phyloP scores from a whole-genome alignment of 2,329 filamentous ascomycete genomes.

The Apiospora hydei region DNA sequence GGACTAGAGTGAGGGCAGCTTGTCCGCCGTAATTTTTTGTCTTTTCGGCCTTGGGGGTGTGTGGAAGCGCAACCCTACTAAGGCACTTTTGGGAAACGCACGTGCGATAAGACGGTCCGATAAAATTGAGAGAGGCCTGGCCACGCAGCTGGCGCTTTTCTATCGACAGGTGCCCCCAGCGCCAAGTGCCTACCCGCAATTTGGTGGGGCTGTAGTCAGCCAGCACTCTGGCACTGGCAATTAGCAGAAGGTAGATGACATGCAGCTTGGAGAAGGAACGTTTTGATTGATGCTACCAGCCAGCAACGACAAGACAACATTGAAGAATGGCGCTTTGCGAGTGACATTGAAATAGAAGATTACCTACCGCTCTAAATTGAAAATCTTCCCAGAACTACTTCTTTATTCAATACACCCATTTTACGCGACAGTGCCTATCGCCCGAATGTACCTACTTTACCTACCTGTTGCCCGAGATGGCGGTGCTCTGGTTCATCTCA shows the following conservation, averaged over 20 bases:
- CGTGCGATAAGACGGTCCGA: constrained; percentile 27
- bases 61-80: constrained; percentile 24
- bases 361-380: too few species aligned
- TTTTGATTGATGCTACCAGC: too few species aligned
- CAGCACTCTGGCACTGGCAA: too few species aligned
- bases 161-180: not conserved
- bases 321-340: too few species aligned
- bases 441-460: too few species aligned
- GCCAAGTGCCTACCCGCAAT: not conserved
- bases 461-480: too few species aligned
- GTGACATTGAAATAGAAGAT: too few species aligned
- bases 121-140: too few species aligned
- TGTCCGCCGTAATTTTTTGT: constrained; percentile 25
- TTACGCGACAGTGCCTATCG: too few species aligned
- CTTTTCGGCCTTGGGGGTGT: constrained; percentile 23
- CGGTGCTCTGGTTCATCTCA: not conserved
- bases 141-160: not conserved
- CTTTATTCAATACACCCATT: not conserved
- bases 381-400: not conserved
- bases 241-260: not conserved
- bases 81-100: constrained; percentile 8
- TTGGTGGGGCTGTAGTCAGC: not conserved
- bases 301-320: too few species aligned
- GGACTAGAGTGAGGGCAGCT: constrained; percentile 22
- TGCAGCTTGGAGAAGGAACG: too few species aligned